These are phyloP conservation scores for Mycena metata DNA, from an alignment of 768 basidiomycete species.

Conservation along the genomic window DNA sequence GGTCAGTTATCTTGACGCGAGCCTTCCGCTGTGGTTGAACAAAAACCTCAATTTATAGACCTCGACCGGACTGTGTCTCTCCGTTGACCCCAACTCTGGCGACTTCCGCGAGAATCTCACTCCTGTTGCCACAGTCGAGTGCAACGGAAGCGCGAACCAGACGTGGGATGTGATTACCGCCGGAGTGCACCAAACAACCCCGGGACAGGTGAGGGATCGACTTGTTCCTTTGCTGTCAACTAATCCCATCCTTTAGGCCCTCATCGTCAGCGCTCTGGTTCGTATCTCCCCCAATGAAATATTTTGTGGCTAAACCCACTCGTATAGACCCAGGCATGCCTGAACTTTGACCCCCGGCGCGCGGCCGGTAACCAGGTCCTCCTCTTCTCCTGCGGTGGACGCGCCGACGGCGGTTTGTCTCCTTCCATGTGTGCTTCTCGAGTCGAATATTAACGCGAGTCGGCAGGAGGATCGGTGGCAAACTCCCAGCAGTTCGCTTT, in stretches of 20 bases:
- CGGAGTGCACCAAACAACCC: slow-evolving; percentile 37
- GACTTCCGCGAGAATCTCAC: slow-evolving; percentile 43
- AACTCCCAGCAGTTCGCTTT: slow-evolving; percentile 42
- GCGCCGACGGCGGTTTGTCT: slow-evolving; percentile 36
- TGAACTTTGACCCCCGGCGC: slow-evolving; percentile 41
- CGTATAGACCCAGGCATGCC: slow-evolving; percentile 37
- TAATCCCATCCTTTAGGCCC: slow-evolving; percentile 7
- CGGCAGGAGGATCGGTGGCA: slow-evolving; percentile 31
- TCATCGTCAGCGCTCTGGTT: slow-evolving; percentile 39
- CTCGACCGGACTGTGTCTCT: slow-evolving; percentile 31
- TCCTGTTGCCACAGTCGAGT: slow-evolving; percentile 30
- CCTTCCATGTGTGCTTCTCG: too few species aligned
- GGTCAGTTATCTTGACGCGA: neutral
- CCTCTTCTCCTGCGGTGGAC: slow-evolving; percentile 44
- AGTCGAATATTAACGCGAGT: too few species aligned
- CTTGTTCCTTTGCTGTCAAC: too few species aligned
- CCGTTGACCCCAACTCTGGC: slow-evolving; percentile 34
- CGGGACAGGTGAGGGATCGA: slow-evolving; percentile 9
- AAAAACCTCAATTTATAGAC: neutral
- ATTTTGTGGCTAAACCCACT: neutral
- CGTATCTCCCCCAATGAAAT: neutral
- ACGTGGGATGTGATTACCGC: slow-evolving; percentile 42
- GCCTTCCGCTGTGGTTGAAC: neutral
- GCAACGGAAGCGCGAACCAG: slow-evolving; percentile 38
- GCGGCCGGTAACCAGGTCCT: slow-evolving; percentile 40